These are phyloP conservation scores for Huntiella decipiens DNA, from an alignment of 2,329 filamentous ascomycete species.

Conservation along the genomic window DNA sequence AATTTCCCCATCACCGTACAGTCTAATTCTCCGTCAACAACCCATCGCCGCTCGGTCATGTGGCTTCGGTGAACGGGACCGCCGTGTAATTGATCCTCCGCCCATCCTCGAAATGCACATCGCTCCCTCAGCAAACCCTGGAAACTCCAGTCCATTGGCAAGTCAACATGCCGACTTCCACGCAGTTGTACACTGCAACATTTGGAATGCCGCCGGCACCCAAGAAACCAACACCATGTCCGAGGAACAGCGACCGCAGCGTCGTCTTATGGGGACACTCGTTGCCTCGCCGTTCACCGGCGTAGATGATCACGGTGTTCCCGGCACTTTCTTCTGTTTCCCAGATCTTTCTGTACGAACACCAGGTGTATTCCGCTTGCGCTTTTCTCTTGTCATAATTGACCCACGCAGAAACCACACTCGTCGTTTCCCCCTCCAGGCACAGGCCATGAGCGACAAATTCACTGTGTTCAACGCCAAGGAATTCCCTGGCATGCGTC, in stretches of 20 bases:
- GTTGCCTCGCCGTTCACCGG: conserved; percentile 62
- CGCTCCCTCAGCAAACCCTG: conserved; percentile 19
- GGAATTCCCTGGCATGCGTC: conserved; percentile 69
- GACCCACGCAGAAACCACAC: conserved; percentile 35
- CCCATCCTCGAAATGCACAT: conserved; percentile 61
- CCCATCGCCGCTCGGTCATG: conserved; percentile 61
- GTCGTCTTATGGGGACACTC: conserved; percentile 61
- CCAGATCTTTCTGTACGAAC: conserved; percentile 65
- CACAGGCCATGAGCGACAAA: conserved; percentile 41
- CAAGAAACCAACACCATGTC: conserved; percentile 54
- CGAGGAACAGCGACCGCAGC: conserved; percentile 50
- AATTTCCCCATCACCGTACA: conserved; percentile 17
- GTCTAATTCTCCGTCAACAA: conserved; percentile 52
- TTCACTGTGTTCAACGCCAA: conserved; percentile 71
- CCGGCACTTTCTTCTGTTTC: conserved; percentile 75
- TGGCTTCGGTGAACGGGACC: conserved; percentile 66
- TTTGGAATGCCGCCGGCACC: conserved; percentile 50
- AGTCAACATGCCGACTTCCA: conserved; percentile 23
- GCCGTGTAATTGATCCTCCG: conserved; percentile 65
- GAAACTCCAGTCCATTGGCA: not conserved
- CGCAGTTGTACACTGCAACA: conserved; percentile 57
- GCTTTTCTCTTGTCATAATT: conserved; percentile 55
- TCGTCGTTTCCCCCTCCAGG: conserved; percentile 29
- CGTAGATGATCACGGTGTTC: conserved; percentile 49
- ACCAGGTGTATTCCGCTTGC: conserved; percentile 54